Conservation (phyloP, 371 early-diverging fungal species). For the Apophysomyces trapeziformis region DNA sequence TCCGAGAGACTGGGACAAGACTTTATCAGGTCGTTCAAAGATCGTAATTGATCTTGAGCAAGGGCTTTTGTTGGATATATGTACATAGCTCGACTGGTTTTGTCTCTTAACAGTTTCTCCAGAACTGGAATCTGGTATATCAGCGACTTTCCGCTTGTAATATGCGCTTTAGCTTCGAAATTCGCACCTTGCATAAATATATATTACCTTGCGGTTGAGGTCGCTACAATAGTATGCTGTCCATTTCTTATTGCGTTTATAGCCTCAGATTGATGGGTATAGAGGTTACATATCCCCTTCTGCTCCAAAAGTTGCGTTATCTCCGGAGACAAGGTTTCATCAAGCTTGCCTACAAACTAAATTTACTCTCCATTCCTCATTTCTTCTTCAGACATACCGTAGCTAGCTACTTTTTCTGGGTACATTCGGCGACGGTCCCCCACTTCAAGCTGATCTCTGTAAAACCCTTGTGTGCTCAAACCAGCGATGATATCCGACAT, state of each 20-base stretch:
- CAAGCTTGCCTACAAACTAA: conserved; percentile 20
- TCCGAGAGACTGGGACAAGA: conserved; percentile 28
- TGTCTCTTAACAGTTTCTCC: conserved; percentile 48
- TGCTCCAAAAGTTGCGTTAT: conserved; percentile 31
- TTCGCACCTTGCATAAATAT: neutral
- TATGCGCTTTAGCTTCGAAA: neutral
- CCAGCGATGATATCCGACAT: conserved; percentile 24
- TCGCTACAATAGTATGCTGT: conserved; percentile 66
- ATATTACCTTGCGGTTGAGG: conserved; percentile 69
- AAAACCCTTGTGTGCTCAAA: conserved; percentile 31
- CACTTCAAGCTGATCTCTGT: conserved; percentile 34
- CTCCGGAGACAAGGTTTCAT: conserved; percentile 20
- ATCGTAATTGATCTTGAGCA: conserved; percentile 76
- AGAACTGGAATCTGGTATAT: conserved; percentile 78
- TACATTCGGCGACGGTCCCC: conserved; percentile 18
- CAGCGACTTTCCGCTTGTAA: conserved; percentile 76
- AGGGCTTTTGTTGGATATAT: conserved; percentile 81
- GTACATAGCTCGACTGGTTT: conserved; percentile 50
- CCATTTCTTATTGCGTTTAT: conserved; percentile 50
- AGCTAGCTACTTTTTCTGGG: conserved; percentile 25
- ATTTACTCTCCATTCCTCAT: no score
- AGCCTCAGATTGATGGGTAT: conserved; percentile 74
- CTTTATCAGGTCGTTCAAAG: conserved; percentile 44
- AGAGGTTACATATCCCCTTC: conserved; percentile 53
- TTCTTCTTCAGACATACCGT: conserved; percentile 14